phyloP scores from a whole-genome alignment of 768 basidiomycete species.

The Trametes villosa region DNA sequence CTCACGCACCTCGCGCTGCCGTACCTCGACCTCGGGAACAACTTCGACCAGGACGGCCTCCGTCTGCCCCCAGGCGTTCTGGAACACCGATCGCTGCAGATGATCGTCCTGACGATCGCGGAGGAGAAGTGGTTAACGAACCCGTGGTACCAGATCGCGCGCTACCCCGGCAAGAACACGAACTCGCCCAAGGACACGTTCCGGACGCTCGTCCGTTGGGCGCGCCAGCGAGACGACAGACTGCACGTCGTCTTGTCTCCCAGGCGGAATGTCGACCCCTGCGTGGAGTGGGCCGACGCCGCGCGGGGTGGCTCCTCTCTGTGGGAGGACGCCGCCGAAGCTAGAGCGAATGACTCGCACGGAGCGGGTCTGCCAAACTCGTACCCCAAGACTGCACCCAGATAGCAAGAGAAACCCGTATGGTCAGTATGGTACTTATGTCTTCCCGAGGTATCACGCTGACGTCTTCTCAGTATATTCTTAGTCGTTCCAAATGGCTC shows the following conservation, averaged over 20 bases:
- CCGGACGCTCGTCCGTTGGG: constrained; percentile 16
- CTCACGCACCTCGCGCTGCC: constrained; percentile 34
- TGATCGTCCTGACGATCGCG: constrained; percentile 31
- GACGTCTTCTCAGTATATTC: too few species aligned
- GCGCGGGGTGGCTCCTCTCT: constrained; percentile 23
- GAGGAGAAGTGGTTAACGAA: constrained; percentile 26
- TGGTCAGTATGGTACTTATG: background rate
- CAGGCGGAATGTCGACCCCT: background rate
- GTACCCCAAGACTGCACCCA: constrained; percentile 7
- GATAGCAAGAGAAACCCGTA: background rate
- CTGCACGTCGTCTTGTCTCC: constrained; percentile 28
- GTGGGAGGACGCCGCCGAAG: constrained; percentile 25
- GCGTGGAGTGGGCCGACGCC: constrained; percentile 27
- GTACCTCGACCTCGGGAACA: constrained; percentile 28
- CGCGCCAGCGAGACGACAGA: constrained; percentile 22
- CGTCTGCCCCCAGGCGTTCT: constrained; percentile 24
- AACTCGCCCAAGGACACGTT: constrained; percentile 25
- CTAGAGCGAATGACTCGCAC: constrained; percentile 14
- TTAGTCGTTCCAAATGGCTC: too few species aligned
- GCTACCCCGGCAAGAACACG: constrained; percentile 3
- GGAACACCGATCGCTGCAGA: constrained; percentile 21
- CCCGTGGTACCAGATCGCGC: constrained; percentile 26
- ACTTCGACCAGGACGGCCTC: constrained; percentile 15
- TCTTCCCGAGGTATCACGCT: too few species aligned
- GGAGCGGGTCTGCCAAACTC: constrained; percentile 20